Evolutionary conservation across 108 stramenopile species (phyloP).

Genomic region (Fistulifera pelliculosa): DNA sequence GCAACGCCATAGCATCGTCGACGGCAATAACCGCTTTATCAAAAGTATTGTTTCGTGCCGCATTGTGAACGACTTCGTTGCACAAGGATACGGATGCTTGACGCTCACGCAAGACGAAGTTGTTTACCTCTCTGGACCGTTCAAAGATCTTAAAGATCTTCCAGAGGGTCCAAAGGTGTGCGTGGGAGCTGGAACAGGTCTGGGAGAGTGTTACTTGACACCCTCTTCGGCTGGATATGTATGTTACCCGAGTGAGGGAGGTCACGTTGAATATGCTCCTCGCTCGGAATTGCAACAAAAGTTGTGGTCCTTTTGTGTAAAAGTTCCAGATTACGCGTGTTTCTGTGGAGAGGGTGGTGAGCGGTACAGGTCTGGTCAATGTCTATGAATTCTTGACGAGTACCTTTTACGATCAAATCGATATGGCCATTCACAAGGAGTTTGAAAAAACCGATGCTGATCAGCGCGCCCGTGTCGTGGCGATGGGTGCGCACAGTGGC

Average conservation of each 20-base stretch:
- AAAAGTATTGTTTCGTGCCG: slow-evolving; percentile 41
- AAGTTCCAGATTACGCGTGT: slow-evolving; percentile 67
- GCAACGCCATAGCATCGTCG: slow-evolving; percentile 48
- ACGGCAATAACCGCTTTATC: slow-evolving; percentile 17
- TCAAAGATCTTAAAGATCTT: slow-evolving; percentile 6
- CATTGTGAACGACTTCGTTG: slow-evolving; percentile 95
- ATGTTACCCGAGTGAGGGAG: slow-evolving; percentile 94
- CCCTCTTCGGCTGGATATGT: slow-evolving; percentile 49
- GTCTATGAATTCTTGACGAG: slow-evolving; percentile 90
- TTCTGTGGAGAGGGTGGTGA: slow-evolving; percentile 93
- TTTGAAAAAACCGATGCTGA: slow-evolving; percentile 50
- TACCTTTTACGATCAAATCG: slow-evolving; percentile 67
- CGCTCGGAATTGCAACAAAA: slow-evolving; percentile 71
- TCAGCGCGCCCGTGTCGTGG: slow-evolving; percentile 63
- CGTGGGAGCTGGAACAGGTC: slow-evolving; percentile 95
- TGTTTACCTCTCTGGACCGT: slow-evolving; percentile 28
- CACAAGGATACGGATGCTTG: slow-evolving; percentile 91
- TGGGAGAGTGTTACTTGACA: slow-evolving; percentile 91
- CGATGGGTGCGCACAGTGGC: slow-evolving; percentile 21
- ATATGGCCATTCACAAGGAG: slow-evolving; percentile 50
- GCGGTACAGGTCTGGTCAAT: slow-evolving; percentile 90
- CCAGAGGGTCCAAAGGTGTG: slow-evolving; percentile 77
- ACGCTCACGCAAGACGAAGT: slow-evolving; percentile 68
- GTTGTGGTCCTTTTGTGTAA: slow-evolving; percentile 50
- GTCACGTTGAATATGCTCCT: slow-evolving; percentile 91